Percentiles rank a stretch among this genome's conserved stretches.
Evolutionary conservation across 2,329 filamentous ascomycete species (phyloP).

Genomic region (Sarocladium kiliense): DNA sequence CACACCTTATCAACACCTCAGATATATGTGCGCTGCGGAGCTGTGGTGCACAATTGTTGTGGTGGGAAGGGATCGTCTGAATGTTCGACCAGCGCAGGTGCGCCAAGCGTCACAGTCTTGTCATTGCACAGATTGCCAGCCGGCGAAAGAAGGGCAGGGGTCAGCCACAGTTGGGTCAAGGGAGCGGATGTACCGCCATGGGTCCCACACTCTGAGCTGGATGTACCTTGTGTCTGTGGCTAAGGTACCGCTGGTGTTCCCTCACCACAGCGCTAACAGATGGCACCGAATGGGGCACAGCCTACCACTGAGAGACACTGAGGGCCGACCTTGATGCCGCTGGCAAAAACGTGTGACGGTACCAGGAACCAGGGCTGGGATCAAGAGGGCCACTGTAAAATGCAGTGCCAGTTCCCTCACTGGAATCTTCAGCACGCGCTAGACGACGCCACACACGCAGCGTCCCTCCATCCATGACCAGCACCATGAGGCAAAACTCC

Average conservation of each 20-base stretch:
- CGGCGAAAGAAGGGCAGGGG: not conserved
- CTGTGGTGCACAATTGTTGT: too few species aligned
- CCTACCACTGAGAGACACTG: not conserved
- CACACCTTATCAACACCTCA: too few species aligned
- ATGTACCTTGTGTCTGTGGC: not conserved
- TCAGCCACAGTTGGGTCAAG: not conserved
- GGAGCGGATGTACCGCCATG: not conserved
- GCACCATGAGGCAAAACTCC: constrained; percentile 7
- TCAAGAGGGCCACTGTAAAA: too few species aligned
- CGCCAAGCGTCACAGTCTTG: not conserved
- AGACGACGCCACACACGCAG: not conserved
- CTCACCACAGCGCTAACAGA: not conserved
- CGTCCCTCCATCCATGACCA: too few species aligned
- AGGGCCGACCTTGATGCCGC: too few species aligned
- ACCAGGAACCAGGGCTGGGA: too few species aligned
- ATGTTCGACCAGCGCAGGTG: too few species aligned
- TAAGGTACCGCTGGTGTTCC: not conserved
- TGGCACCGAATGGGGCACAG: not conserved
- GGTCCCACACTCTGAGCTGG: not conserved
- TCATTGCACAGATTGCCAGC: not conserved
- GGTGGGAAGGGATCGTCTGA: too few species aligned
- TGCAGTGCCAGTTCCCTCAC: too few species aligned
- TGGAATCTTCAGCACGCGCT: too few species aligned
- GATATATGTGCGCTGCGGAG: too few species aligned
- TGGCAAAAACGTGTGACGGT: too few species aligned